Conservation (phyloP, 805 yeast species). For the Cyberlindnera mississippiensis region DNA sequence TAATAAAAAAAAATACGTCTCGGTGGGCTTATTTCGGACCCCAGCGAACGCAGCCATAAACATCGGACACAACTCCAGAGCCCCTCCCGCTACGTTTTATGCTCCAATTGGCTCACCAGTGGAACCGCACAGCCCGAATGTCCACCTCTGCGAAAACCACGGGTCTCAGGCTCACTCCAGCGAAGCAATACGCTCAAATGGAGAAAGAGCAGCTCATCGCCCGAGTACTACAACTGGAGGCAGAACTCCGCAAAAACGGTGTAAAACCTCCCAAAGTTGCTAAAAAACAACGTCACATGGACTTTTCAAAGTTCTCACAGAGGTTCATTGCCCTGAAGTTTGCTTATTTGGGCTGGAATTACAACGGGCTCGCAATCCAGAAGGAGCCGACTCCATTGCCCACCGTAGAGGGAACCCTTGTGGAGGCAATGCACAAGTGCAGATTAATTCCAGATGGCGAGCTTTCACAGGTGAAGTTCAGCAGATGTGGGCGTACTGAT, state of each 20-base stretch:
- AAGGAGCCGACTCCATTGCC: slow-evolving; percentile 72
- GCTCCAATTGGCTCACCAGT: too few relatives aligned
- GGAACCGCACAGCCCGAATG: too few relatives aligned
- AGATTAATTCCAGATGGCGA: slow-evolving; percentile 58
- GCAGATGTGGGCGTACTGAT: slow-evolving; percentile 94
- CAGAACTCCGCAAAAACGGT: slow-evolving; percentile 7
- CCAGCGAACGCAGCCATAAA: too few relatives aligned
- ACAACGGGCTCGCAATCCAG: slow-evolving; percentile 86
- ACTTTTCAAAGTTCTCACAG: slow-evolving; percentile 56
- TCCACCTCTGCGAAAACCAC: too few relatives aligned
- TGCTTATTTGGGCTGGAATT: slow-evolving; percentile 92
- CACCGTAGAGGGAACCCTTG: slow-evolving; percentile 76
- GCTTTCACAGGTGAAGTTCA: slow-evolving; percentile 64
- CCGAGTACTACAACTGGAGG: slow-evolving; percentile 55
- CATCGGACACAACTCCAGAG: too few relatives aligned
- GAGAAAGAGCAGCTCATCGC: slow-evolving; percentile 58
- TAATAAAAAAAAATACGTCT: too few relatives aligned
- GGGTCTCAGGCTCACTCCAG: background rate
- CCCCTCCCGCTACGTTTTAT: too few relatives aligned
- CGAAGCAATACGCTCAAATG: slow-evolving; percentile 52
- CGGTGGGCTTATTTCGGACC: too few relatives aligned
- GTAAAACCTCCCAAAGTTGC: slow-evolving; percentile 7
- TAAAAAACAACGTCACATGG: slow-evolving; percentile 42
- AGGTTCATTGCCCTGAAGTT: slow-evolving; percentile 78
- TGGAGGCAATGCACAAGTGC: slow-evolving; percentile 67